phyloP scores from a whole-genome alignment of 2,329 filamentous ascomycete genomes.

The Fusarium scirpi region DNA sequence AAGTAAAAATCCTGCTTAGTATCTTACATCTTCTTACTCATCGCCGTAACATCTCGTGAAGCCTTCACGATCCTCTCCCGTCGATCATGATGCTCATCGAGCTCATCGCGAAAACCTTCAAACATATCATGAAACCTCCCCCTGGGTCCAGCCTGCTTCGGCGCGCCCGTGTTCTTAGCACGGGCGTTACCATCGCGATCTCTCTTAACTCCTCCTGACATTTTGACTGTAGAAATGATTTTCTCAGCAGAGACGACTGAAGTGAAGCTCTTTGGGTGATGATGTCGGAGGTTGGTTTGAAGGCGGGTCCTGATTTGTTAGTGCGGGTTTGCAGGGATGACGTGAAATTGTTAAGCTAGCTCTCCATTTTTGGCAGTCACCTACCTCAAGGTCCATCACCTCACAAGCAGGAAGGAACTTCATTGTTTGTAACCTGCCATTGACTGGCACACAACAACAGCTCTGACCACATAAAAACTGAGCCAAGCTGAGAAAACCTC shows the following conservation, averaged over 20 bases:
- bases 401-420: neutral
- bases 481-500: neutral
- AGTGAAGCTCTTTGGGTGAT: constrained; percentile 24
- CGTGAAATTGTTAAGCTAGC: constrained; percentile 40
- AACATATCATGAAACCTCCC: constrained; percentile 79
- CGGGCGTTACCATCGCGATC: constrained; percentile 61
- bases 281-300: constrained; percentile 38
- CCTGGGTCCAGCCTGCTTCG: constrained; percentile 50
- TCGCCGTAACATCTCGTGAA: constrained; percentile 89
- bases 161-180: constrained; percentile 52
- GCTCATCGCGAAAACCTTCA: constrained; percentile 83
- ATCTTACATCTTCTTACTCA: constrained; percentile 94
- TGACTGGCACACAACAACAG: constrained; percentile 25
- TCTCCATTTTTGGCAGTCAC: constrained; percentile 33
- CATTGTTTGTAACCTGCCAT: constrained; percentile 23
- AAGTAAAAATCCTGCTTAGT: rapidly evolving
- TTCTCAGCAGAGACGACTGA: neutral
- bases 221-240: neutral
- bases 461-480: neutral
- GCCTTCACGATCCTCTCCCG: constrained; percentile 91
- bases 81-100: constrained; percentile 95
- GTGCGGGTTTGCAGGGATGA: constrained; percentile 40
- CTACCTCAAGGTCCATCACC: constrained; percentile 17
- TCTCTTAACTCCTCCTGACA: constrained; percentile 35
- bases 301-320: constrained; percentile 39